Evolutionary conservation across 441 rosid genomes (phyloP).

Genomic region (Erodium texanum): DNA sequence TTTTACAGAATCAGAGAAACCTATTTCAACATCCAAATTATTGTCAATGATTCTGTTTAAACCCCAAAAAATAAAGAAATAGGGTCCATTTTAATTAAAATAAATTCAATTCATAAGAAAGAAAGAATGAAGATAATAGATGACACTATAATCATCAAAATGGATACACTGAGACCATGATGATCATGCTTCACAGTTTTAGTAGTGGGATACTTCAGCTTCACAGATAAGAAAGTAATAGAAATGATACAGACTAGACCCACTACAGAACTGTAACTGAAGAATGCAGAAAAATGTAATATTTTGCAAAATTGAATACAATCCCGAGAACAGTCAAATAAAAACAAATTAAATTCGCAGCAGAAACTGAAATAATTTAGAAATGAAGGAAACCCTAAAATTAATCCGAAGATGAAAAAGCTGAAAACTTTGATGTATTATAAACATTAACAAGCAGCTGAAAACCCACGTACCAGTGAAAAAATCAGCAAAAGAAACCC

Average conservation of each 20-base stretch:
- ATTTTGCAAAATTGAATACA: neutral
- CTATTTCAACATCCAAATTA: neutral
- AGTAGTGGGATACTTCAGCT: too few relatives aligned
- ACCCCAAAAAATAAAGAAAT: neutral
- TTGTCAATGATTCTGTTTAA: neutral
- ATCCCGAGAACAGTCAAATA: neutral
- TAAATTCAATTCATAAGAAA: conserved; percentile 3
- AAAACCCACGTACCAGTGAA: conserved; percentile 3
- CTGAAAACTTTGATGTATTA: neutral
- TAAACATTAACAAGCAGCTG: neutral
- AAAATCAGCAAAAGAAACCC: neutral
- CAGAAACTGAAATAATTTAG: neutral
- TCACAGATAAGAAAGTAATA: too few relatives aligned
- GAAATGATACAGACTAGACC: neutral
- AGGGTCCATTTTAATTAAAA: neutral
- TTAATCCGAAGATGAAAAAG: neutral
- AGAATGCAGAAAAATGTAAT: neutral
- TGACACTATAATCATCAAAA: neutral
- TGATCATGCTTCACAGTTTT: neutral
- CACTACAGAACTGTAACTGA: neutral
- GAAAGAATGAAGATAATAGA: neutral
- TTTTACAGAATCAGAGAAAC: neutral
- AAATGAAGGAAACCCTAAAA: conserved; percentile 10
- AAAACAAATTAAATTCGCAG: neutral
- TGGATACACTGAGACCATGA: neutral